phyloP scores from a whole-genome alignment of 1,284 basidiomycete species.

The Mycosarcoma maydis region DNA sequence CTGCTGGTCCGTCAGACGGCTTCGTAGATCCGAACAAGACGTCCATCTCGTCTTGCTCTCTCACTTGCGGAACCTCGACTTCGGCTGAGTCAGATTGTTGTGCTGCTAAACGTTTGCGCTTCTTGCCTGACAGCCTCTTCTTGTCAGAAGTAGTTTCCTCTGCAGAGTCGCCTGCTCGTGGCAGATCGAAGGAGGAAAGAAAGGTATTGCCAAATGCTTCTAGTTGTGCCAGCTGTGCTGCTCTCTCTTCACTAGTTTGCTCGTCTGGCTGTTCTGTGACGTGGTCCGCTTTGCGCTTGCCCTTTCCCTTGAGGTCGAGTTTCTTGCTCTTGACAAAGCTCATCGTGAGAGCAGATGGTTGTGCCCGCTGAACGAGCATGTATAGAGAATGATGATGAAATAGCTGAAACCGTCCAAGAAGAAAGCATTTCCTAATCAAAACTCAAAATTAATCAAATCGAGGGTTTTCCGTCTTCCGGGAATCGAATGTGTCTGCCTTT shows the following conservation, averaged over 20 bases:
- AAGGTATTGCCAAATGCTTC: constrained; percentile 43
- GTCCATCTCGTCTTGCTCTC: constrained; percentile 35
- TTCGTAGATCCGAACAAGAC: constrained; percentile 21
- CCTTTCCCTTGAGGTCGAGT: neutral
- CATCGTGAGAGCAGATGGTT: constrained; percentile 2
- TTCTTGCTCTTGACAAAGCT: constrained; percentile 1
- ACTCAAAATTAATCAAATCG: constrained; percentile 5
- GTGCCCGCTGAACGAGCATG: neutral
- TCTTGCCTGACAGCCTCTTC: constrained; percentile 29
- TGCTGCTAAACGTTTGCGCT: constrained; percentile 29
- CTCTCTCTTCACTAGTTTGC: constrained; percentile 6
- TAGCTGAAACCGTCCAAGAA: constrained; percentile 11
- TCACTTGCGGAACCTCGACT: neutral
- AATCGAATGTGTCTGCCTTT: neutral
- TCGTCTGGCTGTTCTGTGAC: neutral
- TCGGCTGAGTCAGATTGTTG: constrained; percentile 1
- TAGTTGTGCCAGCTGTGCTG: constrained; percentile 32
- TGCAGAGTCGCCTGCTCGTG: neutral
- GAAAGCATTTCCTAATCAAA: constrained; percentile 7
- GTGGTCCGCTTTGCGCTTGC: constrained; percentile 14
- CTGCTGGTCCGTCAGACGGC: neutral
- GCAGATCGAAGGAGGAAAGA: constrained; percentile 35
- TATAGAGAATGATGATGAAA: too few relatives aligned
- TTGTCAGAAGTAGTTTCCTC: neutral
- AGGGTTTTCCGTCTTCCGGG: constrained; percentile 41